phyloP scores from a whole-genome alignment of 495 filamentous ascomycete genomes.

The Daldinia caldariorum region DNA sequence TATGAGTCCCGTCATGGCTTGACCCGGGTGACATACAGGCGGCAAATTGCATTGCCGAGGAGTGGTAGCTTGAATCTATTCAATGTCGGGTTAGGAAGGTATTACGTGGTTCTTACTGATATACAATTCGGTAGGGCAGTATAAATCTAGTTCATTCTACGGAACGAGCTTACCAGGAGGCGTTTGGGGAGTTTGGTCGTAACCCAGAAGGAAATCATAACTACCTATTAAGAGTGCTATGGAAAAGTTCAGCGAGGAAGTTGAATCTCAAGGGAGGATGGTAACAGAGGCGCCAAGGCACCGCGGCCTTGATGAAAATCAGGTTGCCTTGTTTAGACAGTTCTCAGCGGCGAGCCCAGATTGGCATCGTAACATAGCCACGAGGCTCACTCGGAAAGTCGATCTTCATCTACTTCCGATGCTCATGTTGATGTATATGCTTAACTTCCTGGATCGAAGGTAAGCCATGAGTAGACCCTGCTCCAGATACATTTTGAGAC shows the following conservation, averaged over 20 bases:
- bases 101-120: not conserved
- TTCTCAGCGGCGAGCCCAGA: slow-evolving; percentile 43
- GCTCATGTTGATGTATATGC: slow-evolving; percentile 55
- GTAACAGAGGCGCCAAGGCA: slow-evolving; percentile 18
- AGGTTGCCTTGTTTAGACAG: slow-evolving; percentile 31
- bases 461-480: slow-evolving; percentile 27
- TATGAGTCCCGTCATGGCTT: slow-evolving; percentile 19
- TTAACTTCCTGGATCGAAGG: slow-evolving; percentile 59
- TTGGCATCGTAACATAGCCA: slow-evolving; percentile 41
- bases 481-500: not conserved
- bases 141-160: slow-evolving; percentile 1
- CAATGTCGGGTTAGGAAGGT: slow-evolving; percentile 9
- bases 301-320: slow-evolving; percentile 38
- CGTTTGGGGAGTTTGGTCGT: not conserved
- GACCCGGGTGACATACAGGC: slow-evolving; percentile 15
- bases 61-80: slow-evolving; percentile 6
- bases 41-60: slow-evolving; percentile 23
- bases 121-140: not conserved
- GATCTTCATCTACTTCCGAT: slow-evolving; percentile 55
- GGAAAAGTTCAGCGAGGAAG: slow-evolving; percentile 23
- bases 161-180: not conserved
- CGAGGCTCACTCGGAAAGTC: slow-evolving; percentile 51
- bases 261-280: slow-evolving; percentile 28
- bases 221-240: not conserved
- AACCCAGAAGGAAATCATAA: slow-evolving; percentile 12